These are phyloP conservation scores for Allomyces javanicus DNA, from an alignment of 192 early-diverging fungal genomes.

Conservation along the genomic window DNA sequence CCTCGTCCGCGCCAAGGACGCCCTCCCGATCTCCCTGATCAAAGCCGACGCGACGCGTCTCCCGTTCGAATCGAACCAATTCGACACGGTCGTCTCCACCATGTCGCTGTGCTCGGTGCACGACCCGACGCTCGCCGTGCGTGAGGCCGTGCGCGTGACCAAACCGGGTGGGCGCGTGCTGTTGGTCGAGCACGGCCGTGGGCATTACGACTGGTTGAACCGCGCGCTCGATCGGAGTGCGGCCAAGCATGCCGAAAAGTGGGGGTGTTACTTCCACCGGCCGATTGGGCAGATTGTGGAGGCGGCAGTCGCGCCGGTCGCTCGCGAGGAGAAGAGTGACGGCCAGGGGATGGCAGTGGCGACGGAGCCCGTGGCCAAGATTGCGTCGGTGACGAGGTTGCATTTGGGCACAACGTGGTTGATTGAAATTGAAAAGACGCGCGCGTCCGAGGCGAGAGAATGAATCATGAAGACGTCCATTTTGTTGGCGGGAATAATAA, in stretches of 20 bases:
- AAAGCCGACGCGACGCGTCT: slow-evolving; percentile 17
- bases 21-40: slow-evolving; percentile 9
- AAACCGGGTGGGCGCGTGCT: slow-evolving; percentile 25
- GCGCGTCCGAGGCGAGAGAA: too few relatives aligned
- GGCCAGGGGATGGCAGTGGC: not conserved
- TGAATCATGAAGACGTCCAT: slow-evolving; percentile 3
- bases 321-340: slow-evolving; percentile 24
- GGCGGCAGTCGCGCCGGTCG: slow-evolving; percentile 18
- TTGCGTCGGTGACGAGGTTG: slow-evolving; percentile 10
- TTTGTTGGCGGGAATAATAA: slow-evolving; percentile 2
- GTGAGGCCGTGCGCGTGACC: slow-evolving; percentile 21
- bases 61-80: slow-evolving; percentile 7
- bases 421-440: slow-evolving; percentile 20
- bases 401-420: slow-evolving; percentile 48
- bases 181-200: slow-evolving; percentile 44
- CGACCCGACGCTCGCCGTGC: slow-evolving; percentile 29
- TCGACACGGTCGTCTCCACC: slow-evolving; percentile 44
- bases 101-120: slow-evolving; percentile 41
- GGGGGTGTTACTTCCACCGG: slow-evolving; percentile 56
- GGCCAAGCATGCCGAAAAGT: slow-evolving; percentile 29
- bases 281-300: slow-evolving; percentile 30
- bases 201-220: slow-evolving; percentile 31
- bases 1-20: slow-evolving; percentile 9
- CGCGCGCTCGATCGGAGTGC: slow-evolving; percentile 33
- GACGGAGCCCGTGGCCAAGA: too few relatives aligned